phyloP scores from a whole-genome alignment of 495 filamentous ascomycete genomes.

The Penicillium coprophilum region DNA sequence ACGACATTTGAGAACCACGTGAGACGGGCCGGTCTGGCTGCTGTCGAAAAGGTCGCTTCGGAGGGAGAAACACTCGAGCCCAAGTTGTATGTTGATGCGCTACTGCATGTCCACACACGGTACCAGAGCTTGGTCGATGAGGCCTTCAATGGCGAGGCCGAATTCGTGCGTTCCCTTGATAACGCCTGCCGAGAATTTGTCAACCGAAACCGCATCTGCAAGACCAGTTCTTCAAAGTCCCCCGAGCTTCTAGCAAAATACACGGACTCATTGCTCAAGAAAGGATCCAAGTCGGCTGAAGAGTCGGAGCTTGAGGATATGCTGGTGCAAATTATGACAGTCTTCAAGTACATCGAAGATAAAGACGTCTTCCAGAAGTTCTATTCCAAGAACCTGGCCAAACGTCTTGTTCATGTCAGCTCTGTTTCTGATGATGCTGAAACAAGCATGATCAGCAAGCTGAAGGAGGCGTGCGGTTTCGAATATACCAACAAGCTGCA shows the following conservation, averaged over 20 bases:
- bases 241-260: conserved; percentile 95
- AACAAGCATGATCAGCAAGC: conserved; percentile 98
- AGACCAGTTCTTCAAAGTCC: conserved; percentile 84
- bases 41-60: conserved; percentile 86
- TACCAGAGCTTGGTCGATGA: conserved; percentile 89
- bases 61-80: conserved; percentile 92
- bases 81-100: conserved; percentile 92
- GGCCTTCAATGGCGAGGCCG: conserved; percentile 92
- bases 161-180: conserved; percentile 94
- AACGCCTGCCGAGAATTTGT: conserved; percentile 98
- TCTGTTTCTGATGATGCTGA: conserved; percentile 97
- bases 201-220: conserved; percentile 94
- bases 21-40: conserved; percentile 78
- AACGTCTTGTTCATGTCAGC: conserved; percentile 88
- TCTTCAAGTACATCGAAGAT: conserved; percentile 99
- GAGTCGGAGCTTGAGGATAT: conserved; percentile 91
- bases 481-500: conserved; percentile 99
- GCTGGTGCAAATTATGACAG: conserved; percentile 95
- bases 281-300: conserved; percentile 85
- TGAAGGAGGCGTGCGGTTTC: conserved; percentile 97
- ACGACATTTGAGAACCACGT: conserved; percentile 91
- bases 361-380: conserved; percentile 99
- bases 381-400: conserved; percentile 94
- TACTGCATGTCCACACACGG: conserved; percentile 89
- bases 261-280: conserved; percentile 89